phyloP scores from a whole-genome alignment of 1,284 basidiomycete genomes.

The Schizophyllum commune region DNA sequence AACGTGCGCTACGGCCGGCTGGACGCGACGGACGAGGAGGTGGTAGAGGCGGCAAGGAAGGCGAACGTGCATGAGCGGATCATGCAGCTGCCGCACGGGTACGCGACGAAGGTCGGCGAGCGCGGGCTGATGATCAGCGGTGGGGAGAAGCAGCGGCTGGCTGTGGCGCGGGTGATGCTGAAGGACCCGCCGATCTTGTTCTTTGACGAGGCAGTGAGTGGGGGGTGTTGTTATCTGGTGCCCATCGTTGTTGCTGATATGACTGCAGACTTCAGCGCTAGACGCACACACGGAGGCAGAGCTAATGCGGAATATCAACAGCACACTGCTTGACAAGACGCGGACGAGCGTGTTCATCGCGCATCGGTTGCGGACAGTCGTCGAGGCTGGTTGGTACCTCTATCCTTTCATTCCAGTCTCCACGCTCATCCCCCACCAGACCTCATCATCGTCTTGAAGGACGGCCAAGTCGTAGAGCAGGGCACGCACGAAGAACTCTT shows the following conservation, averaged over 20 bases:
- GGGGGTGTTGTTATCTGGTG: neutral
- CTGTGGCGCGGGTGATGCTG: constrained; percentile 86
- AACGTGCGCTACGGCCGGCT: constrained; percentile 94
- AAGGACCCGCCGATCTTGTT: constrained; percentile 95
- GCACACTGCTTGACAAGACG: constrained; percentile 63
- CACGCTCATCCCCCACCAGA: constrained; percentile 35
- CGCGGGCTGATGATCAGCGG: constrained; percentile 96
- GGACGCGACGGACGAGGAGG: constrained; percentile 84
- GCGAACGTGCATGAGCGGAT: constrained; percentile 88
- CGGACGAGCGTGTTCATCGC: constrained; percentile 96
- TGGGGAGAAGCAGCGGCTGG: constrained; percentile 95
- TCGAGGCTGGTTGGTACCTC: constrained; percentile 65
- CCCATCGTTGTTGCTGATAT: constrained; percentile 2
- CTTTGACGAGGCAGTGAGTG: constrained; percentile 91
- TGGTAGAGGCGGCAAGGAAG: constrained; percentile 73
- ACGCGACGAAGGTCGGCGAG: constrained; percentile 90
- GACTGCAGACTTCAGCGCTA: constrained; percentile 77
- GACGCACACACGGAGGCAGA: constrained; percentile 94
- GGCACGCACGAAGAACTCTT: constrained; percentile 88
- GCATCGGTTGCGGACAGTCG: constrained; percentile 84
- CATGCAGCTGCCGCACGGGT: constrained; percentile 76
- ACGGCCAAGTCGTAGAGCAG: constrained; percentile 82
- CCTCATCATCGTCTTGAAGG: constrained; percentile 83
- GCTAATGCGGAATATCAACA: constrained; percentile 92
- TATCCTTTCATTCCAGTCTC: neutral